Conservation (phyloP, 2,329 filamentous ascomycete species). For the Volutella citrinella region DNA sequence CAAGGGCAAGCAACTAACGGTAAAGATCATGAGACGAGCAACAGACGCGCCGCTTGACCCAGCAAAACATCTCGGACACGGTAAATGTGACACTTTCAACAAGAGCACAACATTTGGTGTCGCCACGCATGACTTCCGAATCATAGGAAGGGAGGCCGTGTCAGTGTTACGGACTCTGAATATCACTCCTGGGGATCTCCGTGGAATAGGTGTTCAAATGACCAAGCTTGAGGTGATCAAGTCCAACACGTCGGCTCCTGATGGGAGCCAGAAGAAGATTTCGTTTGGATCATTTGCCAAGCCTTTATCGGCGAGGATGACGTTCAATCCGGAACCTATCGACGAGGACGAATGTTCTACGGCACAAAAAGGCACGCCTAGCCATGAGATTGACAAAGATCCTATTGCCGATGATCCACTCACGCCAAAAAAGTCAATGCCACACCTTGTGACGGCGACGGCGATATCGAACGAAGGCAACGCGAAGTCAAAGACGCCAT, state of each 20-base stretch:
- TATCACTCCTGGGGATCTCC: conserved; percentile 87
- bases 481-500: conserved; percentile 58
- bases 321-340: conserved; percentile 43
- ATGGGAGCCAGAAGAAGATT: conserved; percentile 77
- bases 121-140: conserved; percentile 70
- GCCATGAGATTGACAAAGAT: conserved; percentile 37
- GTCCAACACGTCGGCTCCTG: conserved; percentile 47
- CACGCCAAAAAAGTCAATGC: conserved; percentile 51
- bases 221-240: conserved; percentile 86
- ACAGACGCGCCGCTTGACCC: conserved; percentile 86
- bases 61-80: conserved; percentile 89
- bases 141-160: conserved; percentile 79
- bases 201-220: conserved; percentile 89
- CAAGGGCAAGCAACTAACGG: conserved; percentile 81
- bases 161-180: conserved; percentile 76
- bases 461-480: conserved; percentile 48
- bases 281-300: conserved; percentile 61
- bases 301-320: conserved; percentile 38
- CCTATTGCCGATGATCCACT: conserved; percentile 54
- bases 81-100: conserved; percentile 91
- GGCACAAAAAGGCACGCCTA: conserved; percentile 28
- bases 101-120: conserved; percentile 82
- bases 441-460: conserved; percentile 53
- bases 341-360: conserved; percentile 44
- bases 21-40: conserved; percentile 92